These are phyloP conservation scores for Colletotrichum higginsianum DNA, from an alignment of 2,329 filamentous ascomycete genomes.

Conservation along the genomic window DNA sequence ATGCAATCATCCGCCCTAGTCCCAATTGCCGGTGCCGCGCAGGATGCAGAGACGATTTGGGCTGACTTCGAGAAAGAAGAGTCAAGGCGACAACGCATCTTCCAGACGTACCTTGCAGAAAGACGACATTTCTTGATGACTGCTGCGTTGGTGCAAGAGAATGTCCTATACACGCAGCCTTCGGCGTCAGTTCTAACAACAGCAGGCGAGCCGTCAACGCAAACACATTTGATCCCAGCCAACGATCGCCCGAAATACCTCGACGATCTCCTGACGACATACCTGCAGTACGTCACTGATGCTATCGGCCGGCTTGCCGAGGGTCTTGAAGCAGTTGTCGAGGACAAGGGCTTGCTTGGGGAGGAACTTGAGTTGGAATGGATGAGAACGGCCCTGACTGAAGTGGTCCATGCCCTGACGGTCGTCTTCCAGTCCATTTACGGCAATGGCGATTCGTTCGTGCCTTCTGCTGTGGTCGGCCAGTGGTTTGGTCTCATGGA, in stretches of 20 bases:
- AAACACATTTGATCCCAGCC: constrained; percentile 13
- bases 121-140: constrained; percentile 77
- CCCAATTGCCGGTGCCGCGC: constrained; percentile 64
- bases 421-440: constrained; percentile 81
- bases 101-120: constrained; percentile 80
- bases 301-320: constrained; percentile 66
- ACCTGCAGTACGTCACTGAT: constrained; percentile 62
- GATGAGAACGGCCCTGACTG: constrained; percentile 74
- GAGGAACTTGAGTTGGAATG: constrained; percentile 73
- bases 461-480: constrained; percentile 71
- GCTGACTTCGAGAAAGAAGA: constrained; percentile 74
- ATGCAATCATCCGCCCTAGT: constrained; percentile 71
- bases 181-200: constrained; percentile 28
- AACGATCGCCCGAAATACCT: constrained; percentile 51
- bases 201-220: constrained; percentile 27
- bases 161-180: constrained; percentile 60
- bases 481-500: constrained; percentile 84
- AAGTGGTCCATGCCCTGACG: constrained; percentile 81
- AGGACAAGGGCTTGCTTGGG: constrained; percentile 62
- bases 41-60: constrained; percentile 70
- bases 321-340: constrained; percentile 66
- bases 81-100: constrained; percentile 76
- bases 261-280: constrained; percentile 63
- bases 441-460: constrained; percentile 67
- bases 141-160: constrained; percentile 68